These are phyloP conservation scores for Oryza meyeriana DNA, from an alignment of 176 grass and related monocot species.

Conservation along the genomic window DNA sequence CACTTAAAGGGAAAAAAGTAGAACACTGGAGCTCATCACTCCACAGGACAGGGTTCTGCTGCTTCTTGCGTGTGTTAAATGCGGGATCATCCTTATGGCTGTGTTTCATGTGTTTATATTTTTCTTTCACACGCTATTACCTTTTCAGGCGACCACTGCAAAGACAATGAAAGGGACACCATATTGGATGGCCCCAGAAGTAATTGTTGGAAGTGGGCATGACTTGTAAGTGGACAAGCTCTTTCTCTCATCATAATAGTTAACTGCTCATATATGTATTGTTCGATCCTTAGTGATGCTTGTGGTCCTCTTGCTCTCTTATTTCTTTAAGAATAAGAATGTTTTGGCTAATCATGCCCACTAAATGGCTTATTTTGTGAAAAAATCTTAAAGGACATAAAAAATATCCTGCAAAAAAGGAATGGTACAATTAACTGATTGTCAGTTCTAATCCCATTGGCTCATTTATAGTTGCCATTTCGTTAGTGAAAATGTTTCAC, in stretches of 20 bases:
- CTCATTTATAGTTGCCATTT: background rate
- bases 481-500: background rate
- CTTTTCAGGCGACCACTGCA: slow-evolving; percentile 66
- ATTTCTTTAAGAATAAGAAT: background rate
- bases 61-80: background rate
- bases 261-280: background rate
- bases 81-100: background rate
- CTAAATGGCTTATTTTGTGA: background rate
- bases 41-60: background rate
- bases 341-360: background rate
- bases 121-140: background rate
- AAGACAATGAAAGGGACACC: slow-evolving; percentile 93
- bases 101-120: background rate
- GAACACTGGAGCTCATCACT: background rate
- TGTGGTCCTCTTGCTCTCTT: background rate
- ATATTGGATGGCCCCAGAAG: slow-evolving; percentile 96
- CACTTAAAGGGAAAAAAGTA: background rate
- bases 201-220: slow-evolving; percentile 83
- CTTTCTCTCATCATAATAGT: slow-evolving; percentile 8
- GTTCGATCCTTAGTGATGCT: background rate
- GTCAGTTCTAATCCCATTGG: background rate
- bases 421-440: background rate
- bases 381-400: background rate
- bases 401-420: background rate
- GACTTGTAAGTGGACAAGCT: slow-evolving; percentile 52